A percentile compares a stretch with the other conserved stretches of the same genome.
These are phyloP conservation scores for Magnusiomyces suaveolens DNA, from an alignment of 1,139 yeast genomes.

Conservation along the genomic window DNA sequence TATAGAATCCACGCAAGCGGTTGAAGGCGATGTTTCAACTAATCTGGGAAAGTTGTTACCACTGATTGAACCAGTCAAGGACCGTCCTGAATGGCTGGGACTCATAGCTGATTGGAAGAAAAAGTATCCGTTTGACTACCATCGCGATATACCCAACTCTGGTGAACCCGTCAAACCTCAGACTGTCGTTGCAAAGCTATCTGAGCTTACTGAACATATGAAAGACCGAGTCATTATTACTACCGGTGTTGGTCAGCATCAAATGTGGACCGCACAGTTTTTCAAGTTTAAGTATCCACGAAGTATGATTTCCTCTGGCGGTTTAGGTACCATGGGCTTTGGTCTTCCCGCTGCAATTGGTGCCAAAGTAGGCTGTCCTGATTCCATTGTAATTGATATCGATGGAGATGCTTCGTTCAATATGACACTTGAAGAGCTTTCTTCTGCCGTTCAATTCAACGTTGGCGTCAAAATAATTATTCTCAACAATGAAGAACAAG, in stretches of 20 bases:
- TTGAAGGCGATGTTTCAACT: constrained; percentile 88
- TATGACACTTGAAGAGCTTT: constrained; percentile 89
- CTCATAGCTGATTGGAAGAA: constrained; percentile 73
- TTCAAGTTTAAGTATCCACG: constrained; percentile 89
- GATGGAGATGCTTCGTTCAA: constrained; percentile 98
- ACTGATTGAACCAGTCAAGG: constrained; percentile 49
- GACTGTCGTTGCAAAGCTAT: constrained; percentile 71
- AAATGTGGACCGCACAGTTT: constrained; percentile 99
- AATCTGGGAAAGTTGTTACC: constrained; percentile 70
- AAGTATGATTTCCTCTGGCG: constrained; percentile 93
- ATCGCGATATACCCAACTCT: constrained; percentile 42
- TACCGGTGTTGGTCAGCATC: constrained; percentile 99
- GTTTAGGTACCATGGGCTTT: constrained; percentile 97
- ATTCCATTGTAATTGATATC: constrained; percentile 87
- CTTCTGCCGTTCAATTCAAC: constrained; percentile 87
- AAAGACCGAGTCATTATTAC: constrained; percentile 75
- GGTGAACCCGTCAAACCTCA: constrained; percentile 87
- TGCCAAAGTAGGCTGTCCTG: constrained; percentile 45
- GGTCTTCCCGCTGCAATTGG: constrained; percentile 89
- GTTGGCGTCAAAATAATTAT: constrained; percentile 85
- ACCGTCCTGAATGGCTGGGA: constrained; percentile 71
- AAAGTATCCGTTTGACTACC: constrained; percentile 76
- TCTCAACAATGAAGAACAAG: constrained; percentile 95
- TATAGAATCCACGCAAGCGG: constrained; percentile 92
- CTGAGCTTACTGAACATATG: constrained; percentile 54